phyloP scores from a whole-genome alignment of 164 flowering plant species.

The Piper longum region DNA sequence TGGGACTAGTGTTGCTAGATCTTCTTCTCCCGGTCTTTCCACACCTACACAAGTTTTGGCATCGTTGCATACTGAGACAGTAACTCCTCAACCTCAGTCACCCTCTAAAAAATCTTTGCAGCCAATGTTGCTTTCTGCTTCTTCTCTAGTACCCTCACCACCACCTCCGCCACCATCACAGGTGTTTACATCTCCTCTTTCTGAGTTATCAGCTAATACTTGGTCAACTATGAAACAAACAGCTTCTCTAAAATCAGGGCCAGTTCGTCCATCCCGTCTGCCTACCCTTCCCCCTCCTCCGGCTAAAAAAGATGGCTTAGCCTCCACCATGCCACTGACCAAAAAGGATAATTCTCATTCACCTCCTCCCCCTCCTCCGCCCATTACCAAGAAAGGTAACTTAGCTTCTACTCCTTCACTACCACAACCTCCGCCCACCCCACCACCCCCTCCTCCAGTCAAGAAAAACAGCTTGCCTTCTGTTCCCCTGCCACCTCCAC shows the following conservation, averaged over 20 bases:
- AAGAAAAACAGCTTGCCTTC: not conserved
- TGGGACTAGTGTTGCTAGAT: not conserved
- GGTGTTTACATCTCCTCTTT: conserved; percentile 1
- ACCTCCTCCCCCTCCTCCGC: conserved; percentile 7
- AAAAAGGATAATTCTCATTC: not conserved
- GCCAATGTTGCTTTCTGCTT: conserved; percentile 2
- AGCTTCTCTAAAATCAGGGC: not conserved
- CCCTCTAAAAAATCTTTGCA: conserved; percentile 8
- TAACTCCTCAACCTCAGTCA: conserved; percentile 4
- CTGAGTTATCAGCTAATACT: not conserved
- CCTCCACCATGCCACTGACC: not conserved
- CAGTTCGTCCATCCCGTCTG: conserved; percentile 15
- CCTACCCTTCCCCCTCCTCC: conserved; percentile 11
- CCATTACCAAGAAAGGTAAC: not conserved
- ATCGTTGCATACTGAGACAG: not conserved
- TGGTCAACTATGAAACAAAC: not conserved
- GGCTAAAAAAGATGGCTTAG: not conserved
- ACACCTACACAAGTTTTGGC: not conserved
- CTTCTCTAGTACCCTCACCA: conserved; percentile 9
- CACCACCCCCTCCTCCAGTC: conserved; percentile 9
- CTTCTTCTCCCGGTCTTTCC: not conserved
- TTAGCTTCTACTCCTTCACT: not conserved
- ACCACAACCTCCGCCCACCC: conserved; percentile 6
- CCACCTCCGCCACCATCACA: conserved; percentile 15
- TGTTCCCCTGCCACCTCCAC: conserved; percentile 20